These are phyloP conservation scores for Hibiscus syriacus DNA, from an alignment of 345 rosid species.

Conservation along the genomic window DNA sequence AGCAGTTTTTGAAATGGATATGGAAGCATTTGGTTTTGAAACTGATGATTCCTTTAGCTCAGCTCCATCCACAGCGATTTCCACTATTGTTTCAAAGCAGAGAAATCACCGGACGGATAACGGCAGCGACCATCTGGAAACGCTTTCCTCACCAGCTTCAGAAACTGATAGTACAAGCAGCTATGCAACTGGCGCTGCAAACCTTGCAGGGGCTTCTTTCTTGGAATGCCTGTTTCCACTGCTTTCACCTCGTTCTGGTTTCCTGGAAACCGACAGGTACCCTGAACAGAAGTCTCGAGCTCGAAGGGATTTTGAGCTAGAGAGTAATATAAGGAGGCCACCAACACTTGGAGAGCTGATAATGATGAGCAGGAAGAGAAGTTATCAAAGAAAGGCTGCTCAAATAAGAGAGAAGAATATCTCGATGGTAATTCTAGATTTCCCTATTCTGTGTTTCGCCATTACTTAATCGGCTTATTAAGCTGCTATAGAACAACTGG, in stretches of 20 bases:
- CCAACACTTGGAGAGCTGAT: conserved; percentile 76
- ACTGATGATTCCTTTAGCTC: conserved; percentile 52
- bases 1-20: conserved; percentile 17
- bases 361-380: conserved; percentile 74
- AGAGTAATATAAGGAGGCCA: conserved; percentile 33
- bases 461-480: background rate
- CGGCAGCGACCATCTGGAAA: conserved; percentile 17
- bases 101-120: conserved; percentile 15
- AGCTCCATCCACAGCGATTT: conserved; percentile 31
- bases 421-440: conserved; percentile 43
- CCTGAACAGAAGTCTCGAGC: conserved; percentile 17
- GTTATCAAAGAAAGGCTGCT: conserved; percentile 56
- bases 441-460: conserved; percentile 3
- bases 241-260: conserved; percentile 39
- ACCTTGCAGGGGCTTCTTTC: conserved; percentile 65
- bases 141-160: conserved; percentile 46
- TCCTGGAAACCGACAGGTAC: conserved; percentile 25
- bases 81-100: conserved; percentile 36
- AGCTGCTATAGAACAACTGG: background rate
- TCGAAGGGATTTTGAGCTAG: conserved; percentile 14
- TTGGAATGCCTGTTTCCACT: conserved; percentile 83
- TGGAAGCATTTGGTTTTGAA: conserved; percentile 32
- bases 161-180: conserved; percentile 61
- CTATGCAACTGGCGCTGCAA: conserved; percentile 52
- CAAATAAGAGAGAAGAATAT: conserved; percentile 40